phyloP scores from a whole-genome alignment of 2,329 filamentous ascomycete species.

The Epichloe glyceriae region DNA sequence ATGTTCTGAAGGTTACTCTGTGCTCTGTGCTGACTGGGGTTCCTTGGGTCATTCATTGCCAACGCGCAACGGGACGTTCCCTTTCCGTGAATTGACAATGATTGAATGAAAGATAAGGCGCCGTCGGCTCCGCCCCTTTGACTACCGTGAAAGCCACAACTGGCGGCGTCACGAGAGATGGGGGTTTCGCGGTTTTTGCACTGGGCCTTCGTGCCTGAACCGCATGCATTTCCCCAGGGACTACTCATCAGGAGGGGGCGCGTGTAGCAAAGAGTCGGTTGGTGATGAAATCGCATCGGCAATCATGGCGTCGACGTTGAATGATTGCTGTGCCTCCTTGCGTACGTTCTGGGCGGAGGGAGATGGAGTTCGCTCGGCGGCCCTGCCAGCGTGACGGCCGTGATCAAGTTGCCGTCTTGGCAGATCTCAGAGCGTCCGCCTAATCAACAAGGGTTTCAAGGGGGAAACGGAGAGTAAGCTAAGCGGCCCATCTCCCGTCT shows the following conservation, averaged over 20 bases:
- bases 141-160: neutral
- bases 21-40: neutral
- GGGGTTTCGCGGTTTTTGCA: neutral
- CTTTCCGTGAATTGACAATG: no score
- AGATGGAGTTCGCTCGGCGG: no score
- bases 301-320: neutral
- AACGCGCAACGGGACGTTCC: no score
- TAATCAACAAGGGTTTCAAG: neutral
- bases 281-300: neutral
- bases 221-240: neutral
- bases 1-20: neutral
- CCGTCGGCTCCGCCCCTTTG: neutral
- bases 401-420: slow-evolving; percentile 3
- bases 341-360: neutral
- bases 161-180: neutral
- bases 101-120: no score
- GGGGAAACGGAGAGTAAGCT: neutral
- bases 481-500: neutral
- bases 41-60: neutral
- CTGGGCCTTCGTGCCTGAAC: neutral
- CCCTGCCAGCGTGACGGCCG: neutral
- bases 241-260: neutral
- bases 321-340: neutral
- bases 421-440: neutral
- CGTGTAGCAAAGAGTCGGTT: neutral